Percentiles rank a stretch among this genome's conserved stretches.
These are phyloP conservation scores for Talaromyces borbonicus DNA, from an alignment of 495 filamentous ascomycete species.

Conservation along the genomic window DNA sequence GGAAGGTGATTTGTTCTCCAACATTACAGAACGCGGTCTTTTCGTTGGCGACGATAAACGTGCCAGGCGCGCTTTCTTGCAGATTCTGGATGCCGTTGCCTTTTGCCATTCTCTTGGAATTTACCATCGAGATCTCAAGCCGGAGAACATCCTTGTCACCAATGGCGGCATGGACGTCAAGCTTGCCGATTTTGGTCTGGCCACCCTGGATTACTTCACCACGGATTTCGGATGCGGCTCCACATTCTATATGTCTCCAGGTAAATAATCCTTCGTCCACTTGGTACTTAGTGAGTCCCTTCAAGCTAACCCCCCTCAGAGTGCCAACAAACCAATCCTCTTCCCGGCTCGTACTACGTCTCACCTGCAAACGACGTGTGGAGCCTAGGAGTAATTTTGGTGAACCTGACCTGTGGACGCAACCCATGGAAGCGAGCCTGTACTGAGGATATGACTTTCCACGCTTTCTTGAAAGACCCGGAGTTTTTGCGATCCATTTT, in stretches of 20 bases:
- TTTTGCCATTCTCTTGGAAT: constrained; percentile 90
- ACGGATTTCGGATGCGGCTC: constrained; percentile 97
- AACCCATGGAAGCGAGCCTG: constrained; percentile 98
- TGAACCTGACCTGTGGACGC: constrained; percentile 94
- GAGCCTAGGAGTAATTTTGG: constrained; percentile 93
- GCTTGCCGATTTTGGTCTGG: constrained; percentile 94
- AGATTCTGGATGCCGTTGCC: constrained; percentile 95
- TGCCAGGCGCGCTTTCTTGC: constrained; percentile 82
- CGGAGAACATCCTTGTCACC: constrained; percentile 93
- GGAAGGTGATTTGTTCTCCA: constrained; percentile 93
- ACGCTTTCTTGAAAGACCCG: constrained; percentile 76
- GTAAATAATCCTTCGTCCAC: constrained; percentile 42
- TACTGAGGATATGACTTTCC: constrained; percentile 88
- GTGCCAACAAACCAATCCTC: constrained; percentile 80
- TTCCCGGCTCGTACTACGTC: constrained; percentile 70
- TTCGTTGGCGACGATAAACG: constrained; percentile 89
- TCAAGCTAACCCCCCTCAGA: constrained; percentile 44
- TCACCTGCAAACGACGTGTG: constrained; percentile 96
- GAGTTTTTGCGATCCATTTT: constrained; percentile 89
- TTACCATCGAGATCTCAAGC: constrained; percentile 96
- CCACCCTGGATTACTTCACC: constrained; percentile 71
- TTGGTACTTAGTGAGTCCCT: constrained; percentile 7
- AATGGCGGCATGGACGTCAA: constrained; percentile 83
- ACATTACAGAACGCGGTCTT: constrained; percentile 88
- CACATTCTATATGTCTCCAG: constrained; percentile 99